Base-by-base conservation (phyloP, 441 rosid species). In the Corymbia citriodora region DNA sequence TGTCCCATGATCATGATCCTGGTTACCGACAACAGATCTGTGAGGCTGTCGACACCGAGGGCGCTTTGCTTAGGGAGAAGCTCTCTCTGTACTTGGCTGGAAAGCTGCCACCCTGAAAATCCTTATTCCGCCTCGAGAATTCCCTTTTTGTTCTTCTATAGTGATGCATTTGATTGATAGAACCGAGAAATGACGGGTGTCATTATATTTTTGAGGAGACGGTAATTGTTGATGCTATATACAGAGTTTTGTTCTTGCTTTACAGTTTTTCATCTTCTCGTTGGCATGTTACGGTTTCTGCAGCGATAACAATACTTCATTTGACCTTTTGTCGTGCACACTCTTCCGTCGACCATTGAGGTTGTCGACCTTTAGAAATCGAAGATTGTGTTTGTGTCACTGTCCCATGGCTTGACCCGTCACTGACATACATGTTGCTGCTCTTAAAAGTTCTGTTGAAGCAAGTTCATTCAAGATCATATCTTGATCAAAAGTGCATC, bases 1-100 rank as follows among this genome's bases (percentile, higher is more conserved):
- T 92, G 89, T 94, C 97, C 74, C 93, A 91, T 91, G 92, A 92
- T 85, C 99, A 97, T 25, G 99, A 97, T 93, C 27, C 94, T 2
- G 95, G 93, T 89, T 97, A 97, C 87, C 94, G 90, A 40, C 96
- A 93, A 91, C 96, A 96, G 91, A 90, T 91, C 72, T 95, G 96
- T 59, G 95, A 93, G 89, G 91, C 91, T 31, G 94, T 90, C 57
- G 94, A 94, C 88, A 91, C 91, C 72, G 89, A 94, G 82, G 97
- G 95, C 79, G 90, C 88, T 9, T 88, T 83, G 70, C 90, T 94
- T 90, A 96, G 99, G 93, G 98, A 96, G 57, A 91, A 94, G 89
- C 94, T 98, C n/a, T 93, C 96, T 89, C 92, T 93, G 61, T 93
- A 93, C 91, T 90, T 96, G 88, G 93, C 95, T 45, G 94, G 94